Evolutionary conservation across 2,329 filamentous ascomycete genomes (phyloP).

Genomic region (Diaporthe destruens): DNA sequence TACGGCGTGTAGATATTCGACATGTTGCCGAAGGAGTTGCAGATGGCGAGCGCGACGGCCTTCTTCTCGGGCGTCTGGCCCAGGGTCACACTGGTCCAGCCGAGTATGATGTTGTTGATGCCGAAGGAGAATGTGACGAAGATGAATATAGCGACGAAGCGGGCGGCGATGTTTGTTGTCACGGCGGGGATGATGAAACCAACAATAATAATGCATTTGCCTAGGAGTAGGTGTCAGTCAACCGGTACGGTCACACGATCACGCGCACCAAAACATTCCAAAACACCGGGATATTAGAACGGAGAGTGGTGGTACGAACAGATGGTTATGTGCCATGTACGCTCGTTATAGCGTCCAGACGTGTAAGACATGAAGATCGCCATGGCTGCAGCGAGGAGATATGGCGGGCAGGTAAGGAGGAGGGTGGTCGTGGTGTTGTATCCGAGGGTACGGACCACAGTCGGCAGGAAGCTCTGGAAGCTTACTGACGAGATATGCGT

Average conservation of each 20-base stretch:
- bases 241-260: background rate
- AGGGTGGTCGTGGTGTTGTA: conserved; percentile 60
- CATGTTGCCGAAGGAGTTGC: conserved; percentile 53
- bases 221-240: background rate
- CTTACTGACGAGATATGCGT: conserved; percentile 44
- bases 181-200: conserved; percentile 51
- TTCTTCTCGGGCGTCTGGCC: conserved; percentile 63
- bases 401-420: conserved; percentile 61
- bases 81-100: conserved; percentile 56
- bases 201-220: conserved; percentile 54
- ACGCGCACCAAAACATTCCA: background rate
- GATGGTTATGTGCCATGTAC: conserved; percentile 60
- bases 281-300: too few relatives aligned
- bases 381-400: conserved; percentile 55
- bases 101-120: conserved; percentile 60
- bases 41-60: conserved; percentile 57
- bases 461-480: conserved; percentile 49
- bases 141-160: conserved; percentile 52
- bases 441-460: conserved; percentile 57
- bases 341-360: conserved; percentile 60
- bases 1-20: conserved; percentile 56
- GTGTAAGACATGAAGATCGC: conserved; percentile 53
- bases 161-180: conserved; percentile 47
- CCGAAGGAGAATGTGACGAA: conserved; percentile 54
- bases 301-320: conserved; percentile 40